Evolutionary conservation across 139 green algal genomes (phyloP).

Genomic region (Yamagishiella unicocca): DNA sequence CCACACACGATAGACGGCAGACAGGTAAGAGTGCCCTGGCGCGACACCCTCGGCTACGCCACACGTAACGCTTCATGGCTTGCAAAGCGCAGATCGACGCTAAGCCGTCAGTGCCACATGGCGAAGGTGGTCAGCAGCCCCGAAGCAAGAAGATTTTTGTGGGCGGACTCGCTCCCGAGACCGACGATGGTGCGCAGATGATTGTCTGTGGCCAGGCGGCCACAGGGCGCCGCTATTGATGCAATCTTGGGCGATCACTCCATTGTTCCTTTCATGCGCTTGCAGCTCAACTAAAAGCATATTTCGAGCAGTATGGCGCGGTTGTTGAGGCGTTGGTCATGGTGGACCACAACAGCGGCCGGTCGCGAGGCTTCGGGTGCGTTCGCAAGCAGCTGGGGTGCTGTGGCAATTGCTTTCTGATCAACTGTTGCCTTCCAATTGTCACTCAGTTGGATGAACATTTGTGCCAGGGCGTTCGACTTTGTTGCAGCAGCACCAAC

Average conservation of each 20-base stretch:
- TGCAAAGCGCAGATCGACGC: conserved; percentile 80
- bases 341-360: conserved; percentile 81
- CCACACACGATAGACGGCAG: conserved; percentile 79
- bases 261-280: no score
- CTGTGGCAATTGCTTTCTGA: neutral
- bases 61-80: conserved; percentile 13
- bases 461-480: no score
- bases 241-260: no score
- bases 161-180: conserved; percentile 86
- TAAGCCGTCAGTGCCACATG: conserved; percentile 84
- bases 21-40: conserved; percentile 45
- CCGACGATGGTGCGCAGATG: conserved; percentile 74
- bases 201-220: neutral
- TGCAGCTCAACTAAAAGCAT: conserved; percentile 67
- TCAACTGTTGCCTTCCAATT: neutral
- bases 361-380: conserved; percentile 87
- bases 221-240: no score
- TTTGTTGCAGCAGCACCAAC: no score
- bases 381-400: neutral
- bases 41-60: neutral
- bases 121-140: conserved; percentile 64
- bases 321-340: conserved; percentile 87
- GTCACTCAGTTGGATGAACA: no score
- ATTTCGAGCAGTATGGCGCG: conserved; percentile 92
- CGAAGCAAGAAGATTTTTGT: conserved; percentile 91